Evolutionary conservation across 2,329 filamentous ascomycete species (phyloP).

Genomic region (Chrysoporthe puriensis): DNA sequence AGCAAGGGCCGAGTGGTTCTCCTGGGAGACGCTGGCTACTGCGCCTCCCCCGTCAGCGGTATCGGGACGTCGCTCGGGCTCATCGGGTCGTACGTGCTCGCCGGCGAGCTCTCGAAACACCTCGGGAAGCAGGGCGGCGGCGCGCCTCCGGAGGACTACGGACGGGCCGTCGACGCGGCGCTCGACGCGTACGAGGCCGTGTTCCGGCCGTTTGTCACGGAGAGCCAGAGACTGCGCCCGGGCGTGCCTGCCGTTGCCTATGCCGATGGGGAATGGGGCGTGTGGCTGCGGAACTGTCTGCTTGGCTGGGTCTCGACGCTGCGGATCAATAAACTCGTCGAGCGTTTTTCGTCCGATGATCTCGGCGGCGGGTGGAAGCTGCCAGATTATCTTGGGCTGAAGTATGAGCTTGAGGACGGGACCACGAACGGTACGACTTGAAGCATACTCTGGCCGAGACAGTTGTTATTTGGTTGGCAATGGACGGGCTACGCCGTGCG

Average conservation of each 20-base stretch:
- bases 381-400: conserved; percentile 24
- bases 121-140: conserved; percentile 13
- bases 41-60: conserved; percentile 52
- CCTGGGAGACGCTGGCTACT: conserved; percentile 59
- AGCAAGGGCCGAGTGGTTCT: conserved; percentile 51
- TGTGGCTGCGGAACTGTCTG: conserved; percentile 23
- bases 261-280: conserved; percentile 23
- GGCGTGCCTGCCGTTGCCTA: conserved; percentile 16
- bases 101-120: conserved; percentile 52
- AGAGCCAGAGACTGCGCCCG: conserved; percentile 41
- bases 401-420: neutral
- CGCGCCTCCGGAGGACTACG: conserved; percentile 14
- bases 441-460: neutral
- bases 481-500: neutral
- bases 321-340: conserved; percentile 9
- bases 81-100: conserved; percentile 58
- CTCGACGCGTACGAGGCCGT: conserved; percentile 48
- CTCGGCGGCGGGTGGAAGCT: conserved; percentile 24
- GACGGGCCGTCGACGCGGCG: conserved; percentile 37
- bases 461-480: neutral
- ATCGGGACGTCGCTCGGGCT: conserved; percentile 55
- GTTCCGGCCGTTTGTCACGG: conserved; percentile 49
- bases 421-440: neutral
- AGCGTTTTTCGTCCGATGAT: conserved; percentile 22
- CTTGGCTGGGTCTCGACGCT: conserved; percentile 7